These are phyloP conservation scores for Penicillium verhagenii DNA, from an alignment of 495 filamentous ascomycete genomes.

Conservation along the genomic window DNA sequence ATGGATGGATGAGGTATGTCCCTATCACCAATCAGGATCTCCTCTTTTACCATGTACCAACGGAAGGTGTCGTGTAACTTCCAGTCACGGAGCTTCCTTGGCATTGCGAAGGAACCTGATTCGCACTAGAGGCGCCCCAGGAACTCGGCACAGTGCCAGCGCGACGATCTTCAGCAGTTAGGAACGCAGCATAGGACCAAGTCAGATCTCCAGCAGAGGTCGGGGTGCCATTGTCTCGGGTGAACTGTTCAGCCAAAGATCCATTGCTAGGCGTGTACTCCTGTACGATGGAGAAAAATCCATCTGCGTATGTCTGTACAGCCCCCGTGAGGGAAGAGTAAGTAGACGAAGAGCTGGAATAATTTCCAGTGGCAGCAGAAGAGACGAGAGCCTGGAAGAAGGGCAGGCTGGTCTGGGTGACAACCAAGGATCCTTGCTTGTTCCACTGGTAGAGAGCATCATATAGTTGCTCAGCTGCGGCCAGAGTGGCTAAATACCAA, in stretches of 20 bases:
- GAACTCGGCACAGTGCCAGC: conserved; percentile 12
- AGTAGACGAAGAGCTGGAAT: conserved; percentile 32
- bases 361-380: conserved; percentile 37
- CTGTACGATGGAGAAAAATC: conserved; percentile 45
- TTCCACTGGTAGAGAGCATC: conserved; percentile 52
- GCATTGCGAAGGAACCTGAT: conserved; percentile 12
- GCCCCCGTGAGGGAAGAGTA: conserved; percentile 42
- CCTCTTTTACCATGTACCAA: conserved; percentile 7
- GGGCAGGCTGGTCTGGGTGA: conserved; percentile 38
- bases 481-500: conserved; percentile 44
- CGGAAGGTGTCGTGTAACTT: conserved; percentile 11
- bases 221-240: conserved; percentile 48
- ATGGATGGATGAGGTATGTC: neutral
- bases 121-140: conserved; percentile 14
- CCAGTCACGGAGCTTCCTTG: conserved; percentile 12
- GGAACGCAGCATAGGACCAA: conserved; percentile 49
- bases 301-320: conserved; percentile 49
- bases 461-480: conserved; percentile 41
- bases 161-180: conserved; percentile 13
- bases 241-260: conserved; percentile 60
- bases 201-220: conserved; percentile 60
- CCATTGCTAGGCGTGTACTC: conserved; percentile 53
- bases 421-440: conserved; percentile 38
- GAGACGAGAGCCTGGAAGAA: conserved; percentile 45
- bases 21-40: neutral